These are phyloP conservation scores for Pseudogymnoascus sp. DNA, from an alignment of 2,329 filamentous ascomycete genomes.

Conservation along the genomic window DNA sequence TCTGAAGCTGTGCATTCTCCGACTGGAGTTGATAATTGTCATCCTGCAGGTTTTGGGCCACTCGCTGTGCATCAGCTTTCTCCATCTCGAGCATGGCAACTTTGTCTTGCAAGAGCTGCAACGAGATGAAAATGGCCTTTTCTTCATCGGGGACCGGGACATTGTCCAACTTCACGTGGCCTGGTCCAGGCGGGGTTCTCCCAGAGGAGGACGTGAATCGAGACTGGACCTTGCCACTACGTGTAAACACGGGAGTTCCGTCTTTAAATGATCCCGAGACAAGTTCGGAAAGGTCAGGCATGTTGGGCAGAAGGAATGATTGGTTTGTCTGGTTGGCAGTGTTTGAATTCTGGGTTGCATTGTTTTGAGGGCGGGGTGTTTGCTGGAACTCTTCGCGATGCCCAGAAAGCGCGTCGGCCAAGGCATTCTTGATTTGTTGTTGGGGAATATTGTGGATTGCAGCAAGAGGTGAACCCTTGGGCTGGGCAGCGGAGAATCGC, in stretches of 20 bases:
- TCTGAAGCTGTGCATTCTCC: constrained; percentile 35
- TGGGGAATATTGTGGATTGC: constrained; percentile 22
- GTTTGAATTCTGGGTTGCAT: constrained; percentile 26
- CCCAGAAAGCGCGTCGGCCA: constrained; percentile 8
- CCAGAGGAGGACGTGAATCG: constrained; percentile 44
- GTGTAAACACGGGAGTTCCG: constrained; percentile 37
- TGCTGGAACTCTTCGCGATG: constrained; percentile 5
- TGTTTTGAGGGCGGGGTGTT: constrained; percentile 19
- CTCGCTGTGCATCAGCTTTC: constrained; percentile 41
- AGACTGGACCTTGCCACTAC: constrained; percentile 41
- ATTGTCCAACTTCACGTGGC: constrained; percentile 41
- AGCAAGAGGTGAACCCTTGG: constrained; percentile 34
- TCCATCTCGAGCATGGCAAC: constrained; percentile 47
- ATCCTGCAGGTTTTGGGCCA: constrained; percentile 41
- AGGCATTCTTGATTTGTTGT: constrained; percentile 14
- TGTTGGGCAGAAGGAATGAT: constrained; percentile 53
- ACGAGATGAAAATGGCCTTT: constrained; percentile 52
- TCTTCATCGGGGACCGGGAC: constrained; percentile 53
- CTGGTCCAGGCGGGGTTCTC: constrained; percentile 26
- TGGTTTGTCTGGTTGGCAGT: constrained; percentile 45
- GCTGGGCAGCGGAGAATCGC: constrained; percentile 41
- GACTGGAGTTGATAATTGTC: constrained; percentile 43
- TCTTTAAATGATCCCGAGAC: constrained; percentile 41
- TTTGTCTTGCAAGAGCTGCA: constrained; percentile 50
- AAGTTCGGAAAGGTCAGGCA: constrained; percentile 53